Evolutionary conservation across 2,329 filamentous ascomycete genomes (phyloP), one percentile per base, ranked within the genome.

Genomic region (Pseudogymnoascus sp.): DNA sequence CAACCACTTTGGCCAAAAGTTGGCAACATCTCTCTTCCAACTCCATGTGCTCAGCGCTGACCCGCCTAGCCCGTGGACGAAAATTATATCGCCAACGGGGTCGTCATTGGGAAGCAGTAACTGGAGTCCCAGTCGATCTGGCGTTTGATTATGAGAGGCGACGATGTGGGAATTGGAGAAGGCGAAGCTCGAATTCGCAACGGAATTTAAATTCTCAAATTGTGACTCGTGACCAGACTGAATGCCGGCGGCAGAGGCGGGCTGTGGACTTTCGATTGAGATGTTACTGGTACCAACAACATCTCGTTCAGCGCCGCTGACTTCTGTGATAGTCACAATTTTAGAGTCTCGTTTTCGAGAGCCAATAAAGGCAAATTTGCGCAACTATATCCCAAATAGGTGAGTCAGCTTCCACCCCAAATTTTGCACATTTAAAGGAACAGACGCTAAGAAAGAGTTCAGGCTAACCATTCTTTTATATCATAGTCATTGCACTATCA

Each of bases 21-120:
- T 67, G 1, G 61, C 31, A 1, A 64, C 64, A 13, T 75, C 67
- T 4, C 63, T 21, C 2, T 68, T 67, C 33, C 71, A 69, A 4
- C 66, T 69, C 77, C 77, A 79, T 37, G 75, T 76, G 61, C 70
- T 71, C 3, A 71, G 66, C 44, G 73, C 75, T 1, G 71, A 70
- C 1, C 76, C 77, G 6, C 74, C 75, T 1, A 79, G 70, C 0
- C 77, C 76, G 65, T 79, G 77, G 2, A 78, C 68, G 63, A 78
- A 79, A 15, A 79, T 70, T 6, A 74, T 66, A 61, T 74, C 72
- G 6, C 69, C 23, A 7, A 59, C 19, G 1, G 63, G 64, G 1
- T 44, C 40, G 21, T 15, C 11, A 46, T 26, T 26, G 3, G 5
- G 11, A 46, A 15, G 10, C 7, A 44, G 40, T 11, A 44, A 21